Evolutionary conservation across 2,329 filamentous ascomycete species (phyloP), one percentile per base, ranked within the genome.

Genomic region (Hysterium pulicare): DNA sequence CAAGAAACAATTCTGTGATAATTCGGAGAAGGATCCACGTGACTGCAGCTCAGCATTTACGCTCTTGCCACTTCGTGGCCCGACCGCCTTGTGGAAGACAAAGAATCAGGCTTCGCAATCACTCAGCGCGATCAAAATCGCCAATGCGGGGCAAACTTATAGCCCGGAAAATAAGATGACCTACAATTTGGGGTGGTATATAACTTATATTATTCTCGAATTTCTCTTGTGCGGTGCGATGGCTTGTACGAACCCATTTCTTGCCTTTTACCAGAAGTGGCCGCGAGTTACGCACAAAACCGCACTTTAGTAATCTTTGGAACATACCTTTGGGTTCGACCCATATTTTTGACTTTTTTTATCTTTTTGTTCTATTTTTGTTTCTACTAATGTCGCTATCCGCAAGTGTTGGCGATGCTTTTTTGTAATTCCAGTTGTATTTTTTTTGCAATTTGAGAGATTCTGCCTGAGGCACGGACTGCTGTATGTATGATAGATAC

Each of bases 251-350:
- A 83, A 84, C 79, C 80, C 79, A 82, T 80, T 80, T 82, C 81
- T 84, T 84, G 81, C 80, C 80, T 83, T 85, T 85, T 85, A 85
- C 82, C 82, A 85, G 82, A 84, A 82, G 81, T 83, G 81, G 80
- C 82, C 81, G 80, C 83, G 81, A 79, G 67, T 71, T 72, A 73
- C 73, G 73, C 75, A 78, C 68, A 68, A 77, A 58, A 77, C 75
- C 76, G 76, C 75, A 73, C 70, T 79, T 60, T 58, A 31, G 59
- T 57, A 79, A 78, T 79, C 75, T 79, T 79, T 79, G 76, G 75
- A 77, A 70, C 54, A 49, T 33, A 38, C 43, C 23, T 42, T 49
- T 63, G 66, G 69, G 71, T 71, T 66, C 59, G 67, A 73, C 66
- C 68, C 69, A 64, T 59, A 57, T n/a, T n/a, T n/a, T n/a, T n/a